Percentiles rank a stretch among this genome's conserved stretches.
Conservation (phyloP, 2,329 filamentous ascomycete genomes). For the Stylonectria norvegica region DNA sequence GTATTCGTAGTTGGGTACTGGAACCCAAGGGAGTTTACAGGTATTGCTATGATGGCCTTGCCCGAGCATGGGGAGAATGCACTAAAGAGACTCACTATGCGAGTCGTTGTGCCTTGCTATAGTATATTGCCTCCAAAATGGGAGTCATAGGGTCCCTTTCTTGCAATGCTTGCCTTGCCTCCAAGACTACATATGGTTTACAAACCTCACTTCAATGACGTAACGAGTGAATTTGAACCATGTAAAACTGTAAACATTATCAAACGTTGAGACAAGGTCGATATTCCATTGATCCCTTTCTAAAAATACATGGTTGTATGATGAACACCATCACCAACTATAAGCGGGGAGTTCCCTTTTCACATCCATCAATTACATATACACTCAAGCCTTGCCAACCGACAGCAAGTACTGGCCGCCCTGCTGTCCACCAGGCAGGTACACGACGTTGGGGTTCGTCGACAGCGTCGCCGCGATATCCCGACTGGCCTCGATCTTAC, state of each 20-base stretch:
- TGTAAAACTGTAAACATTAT: too few relatives aligned
- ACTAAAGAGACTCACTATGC: too few relatives aligned
- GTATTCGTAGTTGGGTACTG: constrained; percentile 3
- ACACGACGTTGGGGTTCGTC: constrained; percentile 90
- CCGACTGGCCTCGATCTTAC: constrained; percentile 93
- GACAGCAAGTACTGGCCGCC: constrained; percentile 54
- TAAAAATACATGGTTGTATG: constrained; percentile 36
- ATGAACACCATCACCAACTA: constrained; percentile 28
- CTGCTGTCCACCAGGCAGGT: constrained; percentile 75
- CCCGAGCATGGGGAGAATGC: too few relatives aligned
- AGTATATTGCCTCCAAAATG: too few relatives aligned
- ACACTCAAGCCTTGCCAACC: constrained; percentile 41
- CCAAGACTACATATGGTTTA: too few relatives aligned
- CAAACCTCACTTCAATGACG: too few relatives aligned
- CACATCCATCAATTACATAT: constrained; percentile 10
- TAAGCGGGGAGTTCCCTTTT: constrained; percentile 35
- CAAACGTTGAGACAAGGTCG: constrained; percentile 25
- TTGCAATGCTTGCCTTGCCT: too few relatives aligned
- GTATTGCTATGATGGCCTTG: too few relatives aligned
- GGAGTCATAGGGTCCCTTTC: too few relatives aligned
- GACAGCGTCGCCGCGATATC: constrained; percentile 92
- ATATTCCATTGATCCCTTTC: constrained; percentile 24
- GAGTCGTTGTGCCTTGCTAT: too few relatives aligned
- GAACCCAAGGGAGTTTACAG: too few relatives aligned
- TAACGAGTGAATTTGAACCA: too few relatives aligned